Evolutionary conservation across 2,329 filamentous ascomycete genomes (phyloP).

Genomic region (Monosporascus sp.): DNA sequence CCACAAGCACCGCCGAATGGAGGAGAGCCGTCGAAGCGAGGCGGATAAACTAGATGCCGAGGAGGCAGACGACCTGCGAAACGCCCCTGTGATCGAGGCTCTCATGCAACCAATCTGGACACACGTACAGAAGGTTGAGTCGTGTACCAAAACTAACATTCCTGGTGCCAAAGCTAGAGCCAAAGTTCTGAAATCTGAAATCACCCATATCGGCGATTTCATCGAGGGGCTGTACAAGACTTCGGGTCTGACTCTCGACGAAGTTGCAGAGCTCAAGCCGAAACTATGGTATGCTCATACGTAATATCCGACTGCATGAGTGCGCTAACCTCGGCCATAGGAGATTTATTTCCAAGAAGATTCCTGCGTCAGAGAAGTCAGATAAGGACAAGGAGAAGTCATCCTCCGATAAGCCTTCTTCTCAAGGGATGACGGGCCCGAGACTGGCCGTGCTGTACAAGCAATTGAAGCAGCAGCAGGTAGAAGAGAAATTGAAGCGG

Average conservation of each 20-base stretch:
- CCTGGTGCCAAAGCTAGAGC: slow-evolving; percentile 28
- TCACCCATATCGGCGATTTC: slow-evolving; percentile 30
- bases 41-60: slow-evolving; percentile 28
- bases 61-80: slow-evolving; percentile 34
- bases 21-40: slow-evolving; percentile 35
- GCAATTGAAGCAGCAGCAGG: slow-evolving; percentile 21
- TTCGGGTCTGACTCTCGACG: slow-evolving; percentile 21
- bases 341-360: slow-evolving; percentile 31
- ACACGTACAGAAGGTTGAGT: slow-evolving; percentile 25
- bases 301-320: background rate
- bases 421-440: slow-evolving; percentile 27
- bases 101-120: slow-evolving; percentile 30
- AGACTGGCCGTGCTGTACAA: slow-evolving; percentile 26
- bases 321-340: slow-evolving; percentile 17
- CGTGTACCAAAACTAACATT: slow-evolving; percentile 29
- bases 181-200: slow-evolving; percentile 28
- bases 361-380: slow-evolving; percentile 26
- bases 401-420: slow-evolving; percentile 10
- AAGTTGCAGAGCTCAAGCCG: slow-evolving; percentile 29
- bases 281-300: slow-evolving; percentile 27
- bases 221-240: slow-evolving; percentile 28
- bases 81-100: slow-evolving; percentile 25
- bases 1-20: slow-evolving; percentile 48
- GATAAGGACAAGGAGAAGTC: slow-evolving; percentile 20
- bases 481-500: slow-evolving; percentile 4